phyloP scores from a whole-genome alignment of 768 basidiomycete species.

The Pleurotus cornucopiae region DNA sequence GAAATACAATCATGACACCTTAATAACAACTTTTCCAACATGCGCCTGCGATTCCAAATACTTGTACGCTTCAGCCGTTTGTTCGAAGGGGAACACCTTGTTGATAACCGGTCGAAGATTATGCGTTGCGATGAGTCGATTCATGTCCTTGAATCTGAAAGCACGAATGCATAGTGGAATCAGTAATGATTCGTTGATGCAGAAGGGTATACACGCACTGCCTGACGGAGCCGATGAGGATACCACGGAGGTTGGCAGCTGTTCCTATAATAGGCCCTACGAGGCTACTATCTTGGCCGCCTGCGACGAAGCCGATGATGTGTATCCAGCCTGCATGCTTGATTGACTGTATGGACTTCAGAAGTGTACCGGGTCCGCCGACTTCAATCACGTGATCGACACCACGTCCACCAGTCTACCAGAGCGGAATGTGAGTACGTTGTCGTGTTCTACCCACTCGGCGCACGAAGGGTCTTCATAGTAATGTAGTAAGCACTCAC shows the following conservation, averaged over 20 bases:
- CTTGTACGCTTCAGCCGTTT: slow-evolving; percentile 46
- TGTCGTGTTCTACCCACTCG: neutral
- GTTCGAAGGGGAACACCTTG: slow-evolving; percentile 54
- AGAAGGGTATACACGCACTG: slow-evolving; percentile 33
- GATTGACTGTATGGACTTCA: slow-evolving; percentile 35
- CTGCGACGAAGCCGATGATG: slow-evolving; percentile 48
- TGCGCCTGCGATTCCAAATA: slow-evolving; percentile 52
- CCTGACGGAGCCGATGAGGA: slow-evolving; percentile 50
- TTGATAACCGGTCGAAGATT: slow-evolving; percentile 48
- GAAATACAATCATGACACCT: slow-evolving; percentile 22
- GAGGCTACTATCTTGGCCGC: slow-evolving; percentile 26
- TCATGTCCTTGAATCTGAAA: slow-evolving; percentile 49
- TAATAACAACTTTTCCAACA: slow-evolving; percentile 61
- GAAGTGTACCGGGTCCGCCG: slow-evolving; percentile 32
- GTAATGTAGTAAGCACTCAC: slow-evolving; percentile 17
- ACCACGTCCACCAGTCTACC: slow-evolving; percentile 32
- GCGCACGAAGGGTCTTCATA: slow-evolving; percentile 9
- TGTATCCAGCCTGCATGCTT: slow-evolving; percentile 40
- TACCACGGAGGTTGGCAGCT: slow-evolving; percentile 42
- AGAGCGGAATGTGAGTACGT: neutral
- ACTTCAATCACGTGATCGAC: slow-evolving; percentile 38
- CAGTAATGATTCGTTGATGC: no score
- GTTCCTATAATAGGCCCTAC: slow-evolving; percentile 28
- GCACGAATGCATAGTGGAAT: neutral
- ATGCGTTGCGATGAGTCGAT: slow-evolving; percentile 38